phyloP scores from a whole-genome alignment of 208 protist genomes.

The Angomonas ambiguus region DNA sequence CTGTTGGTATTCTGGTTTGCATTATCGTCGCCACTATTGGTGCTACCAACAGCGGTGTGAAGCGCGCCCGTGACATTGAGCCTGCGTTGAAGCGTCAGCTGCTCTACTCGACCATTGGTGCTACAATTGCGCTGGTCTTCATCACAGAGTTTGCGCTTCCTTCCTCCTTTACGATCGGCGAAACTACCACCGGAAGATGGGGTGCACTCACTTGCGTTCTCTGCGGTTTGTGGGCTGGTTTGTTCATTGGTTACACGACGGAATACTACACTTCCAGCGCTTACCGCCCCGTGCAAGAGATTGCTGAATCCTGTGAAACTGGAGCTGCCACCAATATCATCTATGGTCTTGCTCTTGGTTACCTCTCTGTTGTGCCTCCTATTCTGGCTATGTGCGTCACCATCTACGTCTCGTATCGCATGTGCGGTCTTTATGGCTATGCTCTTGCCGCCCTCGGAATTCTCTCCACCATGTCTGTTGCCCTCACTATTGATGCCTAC shows the following conservation, averaged over 20 bases:
- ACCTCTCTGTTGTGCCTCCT: constrained; percentile 89
- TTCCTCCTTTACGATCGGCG: constrained; percentile 37
- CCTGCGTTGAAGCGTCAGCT: constrained; percentile 79
- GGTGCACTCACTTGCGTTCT: constrained; percentile 68
- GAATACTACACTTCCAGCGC: constrained; percentile 92
- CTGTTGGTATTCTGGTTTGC: constrained; percentile 69
- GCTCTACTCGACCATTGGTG: constrained; percentile 63
- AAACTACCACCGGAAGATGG: constrained; percentile 40
- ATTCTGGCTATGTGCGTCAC: constrained; percentile 85
- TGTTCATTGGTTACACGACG: constrained; percentile 89
- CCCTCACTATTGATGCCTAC: constrained; percentile 94
- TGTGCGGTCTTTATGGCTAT: constrained; percentile 88
- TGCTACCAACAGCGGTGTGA: constrained; percentile 51
- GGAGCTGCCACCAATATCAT: constrained; percentile 93
- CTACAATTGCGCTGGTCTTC: constrained; percentile 55
- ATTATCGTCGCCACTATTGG: constrained; percentile 58
- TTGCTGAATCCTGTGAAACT: constrained; percentile 78
- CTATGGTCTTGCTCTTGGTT: constrained; percentile 91
- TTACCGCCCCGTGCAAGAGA: constrained; percentile 79
- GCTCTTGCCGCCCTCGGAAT: constrained; percentile 95
- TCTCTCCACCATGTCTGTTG: constrained; percentile 89
- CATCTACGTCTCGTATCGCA: constrained; percentile 76
- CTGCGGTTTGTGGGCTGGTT: constrained; percentile 75
- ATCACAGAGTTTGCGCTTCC: constrained; percentile 64
- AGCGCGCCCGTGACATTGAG: constrained; percentile 61